Evolutionary conservation across 306 rosid genomes (phyloP).

Genomic region (Betula pendula): DNA sequence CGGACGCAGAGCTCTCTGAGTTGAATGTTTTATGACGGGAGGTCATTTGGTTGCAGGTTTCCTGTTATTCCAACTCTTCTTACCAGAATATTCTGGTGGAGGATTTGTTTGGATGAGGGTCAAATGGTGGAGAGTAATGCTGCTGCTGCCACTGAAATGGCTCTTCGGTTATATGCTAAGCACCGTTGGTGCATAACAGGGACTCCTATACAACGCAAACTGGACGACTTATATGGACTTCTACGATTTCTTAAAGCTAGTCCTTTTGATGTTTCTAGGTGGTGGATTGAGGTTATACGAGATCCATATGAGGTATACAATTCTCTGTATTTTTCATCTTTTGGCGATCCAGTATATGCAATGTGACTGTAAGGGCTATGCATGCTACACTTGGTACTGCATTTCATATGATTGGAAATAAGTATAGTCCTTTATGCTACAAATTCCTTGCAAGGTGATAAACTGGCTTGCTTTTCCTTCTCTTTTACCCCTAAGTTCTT

Average conservation of each 20-base stretch:
- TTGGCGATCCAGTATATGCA: conserved; percentile 9
- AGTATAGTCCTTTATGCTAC: neutral
- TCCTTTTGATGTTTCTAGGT: conserved; percentile 75
- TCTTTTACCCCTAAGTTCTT: neutral
- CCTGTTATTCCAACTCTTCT: conserved; percentile 90
- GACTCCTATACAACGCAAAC: conserved; percentile 92
- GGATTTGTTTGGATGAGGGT: conserved; percentile 97
- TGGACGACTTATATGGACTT: conserved; percentile 90
- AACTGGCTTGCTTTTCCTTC: neutral
- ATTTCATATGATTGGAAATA: neutral
- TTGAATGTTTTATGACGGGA: conserved; percentile 17
- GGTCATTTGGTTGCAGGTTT: conserved; percentile 52
- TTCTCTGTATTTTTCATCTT: conserved; percentile 17
- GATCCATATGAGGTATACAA: conserved; percentile 84
- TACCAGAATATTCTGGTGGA: conserved; percentile 97
- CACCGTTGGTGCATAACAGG: conserved; percentile 95
- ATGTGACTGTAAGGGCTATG: conserved; percentile 20
- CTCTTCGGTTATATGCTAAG: conserved; percentile 73
- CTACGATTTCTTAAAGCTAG: conserved; percentile 71
- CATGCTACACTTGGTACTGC: neutral
- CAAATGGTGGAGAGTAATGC: conserved; percentile 97
- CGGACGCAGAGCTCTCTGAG: neutral
- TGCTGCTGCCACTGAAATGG: conserved; percentile 89
- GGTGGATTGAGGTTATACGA: conserved; percentile 95
- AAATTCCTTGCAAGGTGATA: neutral